Percentiles rank a stretch among this genome's conserved stretches.
Conservation (phyloP, 2,329 filamentous ascomycete genomes). For the Geosmithia putterillii region DNA sequence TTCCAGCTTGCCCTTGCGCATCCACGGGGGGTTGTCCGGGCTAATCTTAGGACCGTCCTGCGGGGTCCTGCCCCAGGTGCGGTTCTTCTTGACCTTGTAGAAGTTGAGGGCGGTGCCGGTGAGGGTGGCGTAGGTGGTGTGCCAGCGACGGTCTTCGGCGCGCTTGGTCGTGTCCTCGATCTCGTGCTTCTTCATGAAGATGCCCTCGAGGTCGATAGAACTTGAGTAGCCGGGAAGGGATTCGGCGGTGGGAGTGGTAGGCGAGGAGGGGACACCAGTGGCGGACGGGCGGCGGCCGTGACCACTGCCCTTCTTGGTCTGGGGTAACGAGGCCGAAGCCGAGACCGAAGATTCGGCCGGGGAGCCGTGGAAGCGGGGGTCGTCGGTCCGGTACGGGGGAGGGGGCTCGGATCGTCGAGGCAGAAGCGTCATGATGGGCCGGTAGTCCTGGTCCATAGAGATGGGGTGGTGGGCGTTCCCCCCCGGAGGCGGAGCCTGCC, state of each 20-base stretch:
- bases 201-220: conserved; percentile 39
- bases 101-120: conserved; percentile 58
- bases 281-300: not conserved
- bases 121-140: conserved; percentile 48
- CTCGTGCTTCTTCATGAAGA: conserved; percentile 54
- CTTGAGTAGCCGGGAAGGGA: conserved; percentile 43
- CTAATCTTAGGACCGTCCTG: conserved; percentile 35
- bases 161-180: conserved; percentile 51
- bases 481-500: conserved; percentile 14
- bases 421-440: conserved; percentile 34
- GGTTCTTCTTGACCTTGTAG: conserved; percentile 48
- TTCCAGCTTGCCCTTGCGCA: conserved; percentile 42
- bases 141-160: conserved; percentile 52
- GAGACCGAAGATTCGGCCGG: no score
- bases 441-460: conserved; percentile 45
- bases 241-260: conserved; percentile 14
- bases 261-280: no score
- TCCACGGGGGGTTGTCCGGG: conserved; percentile 37
- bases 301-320: no score
- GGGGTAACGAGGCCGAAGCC: not conserved
- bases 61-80: conserved; percentile 34
- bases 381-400: conserved; percentile 28
- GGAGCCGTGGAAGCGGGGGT: conserved; percentile 2
- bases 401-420: conserved; percentile 31
- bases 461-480: conserved; percentile 30